phyloP scores from a whole-genome alignment of 805 yeast species.

The Yarrowia porcina region DNA sequence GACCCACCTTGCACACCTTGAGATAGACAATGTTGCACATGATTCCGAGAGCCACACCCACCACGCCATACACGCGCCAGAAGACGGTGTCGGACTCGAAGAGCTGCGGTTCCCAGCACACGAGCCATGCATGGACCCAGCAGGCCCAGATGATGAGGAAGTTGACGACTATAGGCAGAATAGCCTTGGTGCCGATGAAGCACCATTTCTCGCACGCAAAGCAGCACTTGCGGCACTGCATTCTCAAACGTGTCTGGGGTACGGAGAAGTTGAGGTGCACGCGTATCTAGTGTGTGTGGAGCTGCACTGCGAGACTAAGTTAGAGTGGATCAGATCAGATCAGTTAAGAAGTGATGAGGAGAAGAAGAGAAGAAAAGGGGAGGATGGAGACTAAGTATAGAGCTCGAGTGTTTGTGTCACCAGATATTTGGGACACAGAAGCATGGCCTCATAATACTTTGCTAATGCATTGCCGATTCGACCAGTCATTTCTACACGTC shows the following conservation, averaged over 20 bases:
- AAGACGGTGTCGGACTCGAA: constrained; percentile 1
- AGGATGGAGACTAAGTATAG: too few relatives aligned
- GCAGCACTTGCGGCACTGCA: constrained; percentile 25
- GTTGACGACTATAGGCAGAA: constrained; percentile 21
- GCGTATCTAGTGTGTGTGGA: not conserved
- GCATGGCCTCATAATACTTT: too few relatives aligned
- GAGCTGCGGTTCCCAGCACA: constrained; percentile 12
- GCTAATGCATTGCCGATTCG: too few relatives aligned
- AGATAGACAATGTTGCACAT: constrained; percentile 7
- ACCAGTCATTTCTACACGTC: not conserved
- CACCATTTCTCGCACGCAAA: constrained; percentile 19
- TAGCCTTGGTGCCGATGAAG: not conserved
- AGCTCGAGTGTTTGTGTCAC: too few relatives aligned
- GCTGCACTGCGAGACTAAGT: not conserved
- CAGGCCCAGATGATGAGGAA: constrained; percentile 22
- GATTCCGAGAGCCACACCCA: constrained; percentile 3
- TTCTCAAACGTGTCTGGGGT: not conserved
- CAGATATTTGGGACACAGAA: too few relatives aligned
- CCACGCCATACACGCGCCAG: constrained; percentile 2
- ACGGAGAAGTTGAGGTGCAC: not conserved
- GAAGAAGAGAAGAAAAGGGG: too few relatives aligned
- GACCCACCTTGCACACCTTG: constrained; percentile 9
- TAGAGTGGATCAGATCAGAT: not conserved
- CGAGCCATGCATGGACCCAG: constrained; percentile 26
- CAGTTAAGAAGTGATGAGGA: not conserved